Evolutionary conservation across 75 land plant genomes (phyloP), one percentile per base, ranked within the genome.

Genomic region (Cryptomeria japonica): DNA sequence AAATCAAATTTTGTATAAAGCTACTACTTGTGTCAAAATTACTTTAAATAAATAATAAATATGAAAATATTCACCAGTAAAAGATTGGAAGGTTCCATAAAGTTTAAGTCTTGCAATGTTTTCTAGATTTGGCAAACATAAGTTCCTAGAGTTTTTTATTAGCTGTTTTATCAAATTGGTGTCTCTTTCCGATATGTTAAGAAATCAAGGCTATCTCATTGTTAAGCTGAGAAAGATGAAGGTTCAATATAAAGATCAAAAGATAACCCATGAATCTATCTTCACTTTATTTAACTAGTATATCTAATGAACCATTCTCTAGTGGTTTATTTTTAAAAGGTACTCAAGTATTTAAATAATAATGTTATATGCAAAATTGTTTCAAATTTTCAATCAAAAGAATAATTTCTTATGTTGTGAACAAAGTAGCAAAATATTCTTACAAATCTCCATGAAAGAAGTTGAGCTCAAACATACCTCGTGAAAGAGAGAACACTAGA

Each of bases 401-500:
- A 39, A 31, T 55, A 53, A 70, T 46, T 36, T 16, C 28, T 32
- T 37, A 38, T 39, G 78, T 18, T 87, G 34, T 80, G 32, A 42
- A 15, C 16, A 42, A 84, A 56, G 58, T 88, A 18, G 15, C 9
- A 14, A 42, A 68, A 7, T 64, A 64, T 64, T 64, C 70, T 75
- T 31, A 75, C 77, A 75, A 34, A 75, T 75, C 38, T 75, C n/a
- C 77, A 75, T 3, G 37, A 34, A 34, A 13, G 34, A 9, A 34
- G 77, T 10, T 75, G 37, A 68, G 42, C 9, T 18, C 58, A 34
- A 34, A 87, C 91, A 87, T 64, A 95, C 95, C 96, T 92, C 87
- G 89, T 89, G 22, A 93, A 90, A 25, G 96, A 95, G 86, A 49
- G 61, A 16, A 94, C 92, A 15, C 73, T 83, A 18, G 94, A 90